A percentile compares a stretch with the other conserved stretches of the same genome.
Conservation (phyloP, 2,329 filamentous ascomycete species). For the Mollisia scopiformis region DNA sequence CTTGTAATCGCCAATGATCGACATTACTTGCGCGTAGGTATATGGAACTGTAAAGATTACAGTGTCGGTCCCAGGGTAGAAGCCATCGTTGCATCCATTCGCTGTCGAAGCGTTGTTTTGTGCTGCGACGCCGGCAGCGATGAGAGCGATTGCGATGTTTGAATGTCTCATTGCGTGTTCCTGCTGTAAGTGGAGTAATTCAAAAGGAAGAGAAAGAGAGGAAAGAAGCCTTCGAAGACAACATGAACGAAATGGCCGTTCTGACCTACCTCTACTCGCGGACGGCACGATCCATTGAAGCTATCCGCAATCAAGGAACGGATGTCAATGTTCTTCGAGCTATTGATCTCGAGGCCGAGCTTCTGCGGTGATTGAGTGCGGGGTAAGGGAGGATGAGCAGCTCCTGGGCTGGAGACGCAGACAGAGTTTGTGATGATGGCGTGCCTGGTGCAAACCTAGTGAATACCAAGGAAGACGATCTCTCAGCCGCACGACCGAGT, state of each 20-base stretch:
- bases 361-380: not conserved
- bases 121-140: conserved; percentile 4
- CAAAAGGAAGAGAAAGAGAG: not conserved
- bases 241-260: not conserved
- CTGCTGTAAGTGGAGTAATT: not conserved
- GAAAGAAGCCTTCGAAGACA: not conserved
- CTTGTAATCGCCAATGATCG: conserved; percentile 30
- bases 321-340: too few species aligned
- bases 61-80: conserved; percentile 16
- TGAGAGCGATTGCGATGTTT: not conserved
- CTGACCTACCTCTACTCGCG: not conserved
- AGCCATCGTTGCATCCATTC: conserved; percentile 17
- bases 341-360: not conserved
- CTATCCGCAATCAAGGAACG: not conserved
- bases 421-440: not conserved
- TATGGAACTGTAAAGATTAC: conserved; percentile 32
- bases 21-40: conserved; percentile 30
- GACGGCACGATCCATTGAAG: not conserved
- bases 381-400: not conserved
- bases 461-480: not conserved
- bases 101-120: conserved; percentile 12
- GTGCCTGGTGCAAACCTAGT: not conserved
- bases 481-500: not conserved
- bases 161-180: conserved; percentile 2
- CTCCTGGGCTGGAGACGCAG: too few species aligned